Base-by-base conservation (phyloP, 2,329 filamentous ascomycete species). In the Xylariales sp. region DNA sequence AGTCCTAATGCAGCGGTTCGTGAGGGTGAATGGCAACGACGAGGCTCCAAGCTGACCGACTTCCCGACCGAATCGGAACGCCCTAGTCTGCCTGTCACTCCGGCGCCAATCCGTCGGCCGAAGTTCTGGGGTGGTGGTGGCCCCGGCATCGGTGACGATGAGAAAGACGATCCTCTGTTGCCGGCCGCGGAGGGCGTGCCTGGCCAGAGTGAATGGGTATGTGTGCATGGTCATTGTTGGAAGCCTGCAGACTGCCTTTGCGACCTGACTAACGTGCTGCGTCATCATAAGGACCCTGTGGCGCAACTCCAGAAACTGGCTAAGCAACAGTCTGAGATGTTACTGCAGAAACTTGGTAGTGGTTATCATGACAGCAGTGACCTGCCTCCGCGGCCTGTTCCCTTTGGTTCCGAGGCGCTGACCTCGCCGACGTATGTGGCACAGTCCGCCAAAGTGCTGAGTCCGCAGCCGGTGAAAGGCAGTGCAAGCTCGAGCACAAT, bases 121-220 rank as follows among this genome's bases (percentile, higher is more conserved):
- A 82, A 69, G 38, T 86, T 84, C 60, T 88, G 82, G 83, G 80
- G 76, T 38, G 61, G 62, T 50, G 66, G 65, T 46, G 62, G 60
- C 33, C 53, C 59, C 34, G 63, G 62, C 40, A 52, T 61, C 42
- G 62, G 58, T 48, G 69, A 70, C 19, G 77, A 78, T 45, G 71
- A 71, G 38, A 70, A 78, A 45, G 69, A 69, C 27, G 65, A 69
- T 48, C 74, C 73, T 48, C 70, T 74, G 55, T 71, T 95, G 51
- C 88, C 88, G 47, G 70, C 71, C 50, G 89, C 90, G 37, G 79
- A 87, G 60, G 90, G 88, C 38, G 89, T 95, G 49, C 89, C 90
- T 47, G 74, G 80, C 62, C 90, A 95, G 74, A 76, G 80, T 60
- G 88, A 95, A 64, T 96, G 91, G 91, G 89, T 95, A 88, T 84